phyloP scores from a whole-genome alignment of 225 moss, liverwort and hornwort genomes.

The Physcomitrium patens region DNA sequence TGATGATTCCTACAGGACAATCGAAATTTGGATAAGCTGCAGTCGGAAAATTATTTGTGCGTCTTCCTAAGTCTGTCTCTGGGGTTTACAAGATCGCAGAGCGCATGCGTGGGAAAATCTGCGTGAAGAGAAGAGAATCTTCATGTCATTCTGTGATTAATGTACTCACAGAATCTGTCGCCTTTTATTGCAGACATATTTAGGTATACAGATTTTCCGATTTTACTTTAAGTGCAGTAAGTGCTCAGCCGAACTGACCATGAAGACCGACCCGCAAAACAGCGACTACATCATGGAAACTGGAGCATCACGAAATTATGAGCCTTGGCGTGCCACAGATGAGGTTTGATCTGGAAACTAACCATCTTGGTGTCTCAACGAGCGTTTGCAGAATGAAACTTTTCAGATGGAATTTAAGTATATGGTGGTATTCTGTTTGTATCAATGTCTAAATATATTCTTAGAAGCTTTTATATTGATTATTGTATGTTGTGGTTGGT shows the following conservation, averaged over 20 bases:
- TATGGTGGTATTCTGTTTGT: conserved; percentile 1
- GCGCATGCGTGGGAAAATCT: no score
- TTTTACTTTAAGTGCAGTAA: conserved; percentile 87
- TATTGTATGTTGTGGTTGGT: no score
- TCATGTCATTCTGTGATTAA: not conserved
- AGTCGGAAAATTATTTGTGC: no score
- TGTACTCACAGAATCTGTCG: not conserved
- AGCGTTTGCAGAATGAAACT: not conserved
- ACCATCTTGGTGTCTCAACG: conserved; percentile 9
- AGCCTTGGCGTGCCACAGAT: conserved; percentile 95
- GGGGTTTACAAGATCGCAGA: no score
- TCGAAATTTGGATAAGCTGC: no score
- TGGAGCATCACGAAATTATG: conserved; percentile 87
- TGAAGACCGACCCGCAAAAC: conserved; percentile 93
- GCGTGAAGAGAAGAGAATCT: no score
- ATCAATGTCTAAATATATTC: no score
- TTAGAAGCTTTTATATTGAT: no score
- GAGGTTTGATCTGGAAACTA: conserved; percentile 48
- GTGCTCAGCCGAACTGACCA: conserved; percentile 87
- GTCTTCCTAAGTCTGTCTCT: no score
- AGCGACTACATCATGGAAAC: conserved; percentile 88
- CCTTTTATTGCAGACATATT: conserved; percentile 61
- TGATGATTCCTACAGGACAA: no score
- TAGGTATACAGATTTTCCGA: conserved; percentile 83
- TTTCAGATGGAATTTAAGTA: conserved; percentile 1